Percentiles rank a stretch among this genome's conserved stretches.
Conservation (phyloP, 1,284 basidiomycete species). For the Moniliella sp. region DNA sequence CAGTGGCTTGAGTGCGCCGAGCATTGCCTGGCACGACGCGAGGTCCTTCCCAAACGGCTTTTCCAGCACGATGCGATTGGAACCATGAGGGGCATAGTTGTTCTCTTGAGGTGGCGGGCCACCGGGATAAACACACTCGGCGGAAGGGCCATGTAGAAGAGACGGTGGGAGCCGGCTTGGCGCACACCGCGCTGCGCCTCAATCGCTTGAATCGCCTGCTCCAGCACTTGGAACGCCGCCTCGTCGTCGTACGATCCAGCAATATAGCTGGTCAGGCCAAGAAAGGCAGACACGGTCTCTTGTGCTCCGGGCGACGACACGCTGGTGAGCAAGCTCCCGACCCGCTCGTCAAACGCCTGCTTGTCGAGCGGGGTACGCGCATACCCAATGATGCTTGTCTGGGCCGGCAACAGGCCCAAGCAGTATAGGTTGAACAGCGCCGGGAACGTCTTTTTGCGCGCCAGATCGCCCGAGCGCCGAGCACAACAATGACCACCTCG, state of each 20-base stretch:
- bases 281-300: slow-evolving; percentile 13
- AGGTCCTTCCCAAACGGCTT: slow-evolving; percentile 33
- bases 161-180: slow-evolving; percentile 15
- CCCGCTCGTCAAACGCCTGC: slow-evolving; percentile 25
- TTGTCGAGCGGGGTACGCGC: slow-evolving; percentile 33
- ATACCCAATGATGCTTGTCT: slow-evolving; percentile 32
- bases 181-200: slow-evolving; percentile 10
- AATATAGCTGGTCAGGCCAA: slow-evolving; percentile 23
- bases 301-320: slow-evolving; percentile 15
- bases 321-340: slow-evolving; percentile 15
- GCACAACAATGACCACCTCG: too few relatives aligned
- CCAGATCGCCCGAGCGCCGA: too few relatives aligned
- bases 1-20: slow-evolving; percentile 24
- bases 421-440: slow-evolving; percentile 26
- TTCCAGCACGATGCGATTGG: slow-evolving; percentile 30
- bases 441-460: slow-evolving; percentile 32
- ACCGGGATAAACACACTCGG: slow-evolving; percentile 30
- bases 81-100: slow-evolving; percentile 20
- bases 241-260: slow-evolving; percentile 29
- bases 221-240: slow-evolving; percentile 20
- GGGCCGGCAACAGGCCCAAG: slow-evolving; percentile 18
- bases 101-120: slow-evolving; percentile 23
- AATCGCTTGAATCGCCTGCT: slow-evolving; percentile 15
- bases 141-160: slow-evolving; percentile 33
- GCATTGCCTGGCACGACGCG: slow-evolving; percentile 26